Evolutionary conservation across 2,329 filamentous ascomycete genomes (phyloP), one percentile per base, ranked within the genome.

Genomic region (Chaetomium sp.): DNA sequence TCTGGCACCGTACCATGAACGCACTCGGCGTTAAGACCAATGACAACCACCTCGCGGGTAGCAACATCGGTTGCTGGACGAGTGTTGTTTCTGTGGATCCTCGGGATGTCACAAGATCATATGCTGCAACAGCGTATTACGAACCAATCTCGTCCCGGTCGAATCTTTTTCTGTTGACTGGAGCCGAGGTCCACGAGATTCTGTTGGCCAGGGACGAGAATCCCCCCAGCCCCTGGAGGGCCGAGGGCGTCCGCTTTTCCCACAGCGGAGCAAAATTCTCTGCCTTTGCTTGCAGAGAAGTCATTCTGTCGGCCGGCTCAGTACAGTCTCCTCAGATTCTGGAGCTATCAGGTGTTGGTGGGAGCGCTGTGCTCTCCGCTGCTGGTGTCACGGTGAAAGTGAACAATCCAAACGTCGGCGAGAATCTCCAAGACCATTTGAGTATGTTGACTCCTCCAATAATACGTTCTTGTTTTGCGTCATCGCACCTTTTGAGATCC

Each of bases 1-100:
- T 80, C 27, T 85, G 82, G 80, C 80, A 83, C 65, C 67, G 69
- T 19, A 78, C 79, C 0, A 60, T 80, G 23, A 71, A 78, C 51
- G 66, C 69, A 0, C 68, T 80, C 0, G 78, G 77, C 0, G 64
- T 80, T n/a, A 66, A 73, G 10, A 75, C 75, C 7, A 79, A 75
- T 65, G 68, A 67, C 5, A 74, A 74, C 25, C 76, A 77, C 50
- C 73, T 80, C 23, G 72, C 74, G 0, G 79, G 80, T 0, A 75
- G 71, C 2, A 80, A 80, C 63, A 70, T 75, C 9, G 79, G 79
- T 0, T 74, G 71, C 8, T 81, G 78, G 77, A 80, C 75, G 49
- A 73, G 74, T 62, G 19, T 76, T 59, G 65, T 67, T 62, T 73
- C 78, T 0, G 72, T 77, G 2, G 72, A 80, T 51, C 75, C 77